Percentiles rank a stretch among this genome's conserved stretches.
phyloP scores from a whole-genome alignment of 371 early-diverging fungal genomes.

The Apophysomyces sp. region DNA sequence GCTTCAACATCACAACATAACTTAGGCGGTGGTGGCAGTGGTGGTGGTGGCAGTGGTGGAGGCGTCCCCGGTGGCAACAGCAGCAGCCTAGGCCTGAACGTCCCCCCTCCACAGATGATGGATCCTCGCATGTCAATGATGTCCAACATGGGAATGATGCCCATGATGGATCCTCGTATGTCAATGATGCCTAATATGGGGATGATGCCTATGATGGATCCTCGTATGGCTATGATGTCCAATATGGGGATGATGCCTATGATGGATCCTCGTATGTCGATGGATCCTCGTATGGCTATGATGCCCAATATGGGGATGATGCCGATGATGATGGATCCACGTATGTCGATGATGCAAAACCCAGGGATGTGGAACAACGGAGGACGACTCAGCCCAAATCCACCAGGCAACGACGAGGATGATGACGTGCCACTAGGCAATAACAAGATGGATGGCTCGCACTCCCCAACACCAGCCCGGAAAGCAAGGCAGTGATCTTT shows the following conservation, averaged over 20 bases:
- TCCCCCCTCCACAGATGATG: conserved; percentile 16
- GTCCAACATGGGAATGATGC: conserved; percentile 23
- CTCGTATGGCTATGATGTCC: conserved; percentile 10
- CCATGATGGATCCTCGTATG: conserved; percentile 40
- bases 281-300: conserved; percentile 14
- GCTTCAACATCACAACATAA: conserved; percentile 11
- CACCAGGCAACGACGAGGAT: conserved; percentile 31
- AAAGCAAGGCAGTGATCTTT: neutral
- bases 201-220: conserved; percentile 15
- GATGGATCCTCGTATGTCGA: conserved; percentile 42
- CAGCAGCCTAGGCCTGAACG: neutral
- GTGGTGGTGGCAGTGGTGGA: too few species aligned
- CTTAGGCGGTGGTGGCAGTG: neutral
- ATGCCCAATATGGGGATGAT: conserved; percentile 14
- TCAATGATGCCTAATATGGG: conserved; percentile 14
- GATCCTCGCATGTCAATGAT: conserved; percentile 36
- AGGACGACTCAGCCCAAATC: conserved; percentile 12
- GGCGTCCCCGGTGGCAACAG: neutral
- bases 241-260: conserved; percentile 24
- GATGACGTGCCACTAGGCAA: conserved; percentile 30
- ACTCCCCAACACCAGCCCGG: neutral
- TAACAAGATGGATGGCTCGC: neutral
- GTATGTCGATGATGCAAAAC: conserved; percentile 25
- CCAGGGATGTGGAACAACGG: conserved; percentile 22
- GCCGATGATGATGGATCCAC: conserved; percentile 37